These are phyloP conservation scores for Limonium bicolor DNA, from an alignment of 148 eudicot species.

Conservation along the genomic window DNA sequence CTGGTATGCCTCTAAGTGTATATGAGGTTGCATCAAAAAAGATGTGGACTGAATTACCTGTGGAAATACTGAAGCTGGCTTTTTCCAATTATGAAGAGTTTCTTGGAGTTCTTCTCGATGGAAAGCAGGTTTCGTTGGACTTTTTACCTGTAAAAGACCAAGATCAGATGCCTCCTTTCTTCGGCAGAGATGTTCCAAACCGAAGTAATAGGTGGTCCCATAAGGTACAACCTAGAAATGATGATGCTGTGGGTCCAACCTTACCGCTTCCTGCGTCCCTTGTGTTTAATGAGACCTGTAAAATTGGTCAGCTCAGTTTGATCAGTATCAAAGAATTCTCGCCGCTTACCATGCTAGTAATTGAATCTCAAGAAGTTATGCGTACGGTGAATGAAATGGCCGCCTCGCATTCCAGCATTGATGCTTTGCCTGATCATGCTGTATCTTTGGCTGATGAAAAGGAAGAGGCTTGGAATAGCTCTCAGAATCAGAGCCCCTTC, in stretches of 20 bases:
- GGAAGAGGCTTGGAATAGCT: constrained; percentile 18
- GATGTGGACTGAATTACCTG: constrained; percentile 40
- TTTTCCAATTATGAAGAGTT: constrained; percentile 29
- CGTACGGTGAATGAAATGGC: constrained; percentile 20
- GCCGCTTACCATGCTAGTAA: constrained; percentile 20
- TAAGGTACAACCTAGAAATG: constrained; percentile 24
- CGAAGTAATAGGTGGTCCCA: constrained; percentile 41
- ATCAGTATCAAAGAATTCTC: constrained; percentile 21
- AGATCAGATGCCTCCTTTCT: constrained; percentile 49
- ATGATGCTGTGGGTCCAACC: constrained; percentile 51
- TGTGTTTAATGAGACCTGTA: constrained; percentile 21
- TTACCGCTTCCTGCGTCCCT: constrained; percentile 44
- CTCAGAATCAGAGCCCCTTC: constrained; percentile 11
- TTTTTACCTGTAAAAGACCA: constrained; percentile 36
- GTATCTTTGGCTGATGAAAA: constrained; percentile 48
- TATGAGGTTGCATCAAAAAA: constrained; percentile 39
- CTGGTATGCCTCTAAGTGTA: constrained; percentile 35
- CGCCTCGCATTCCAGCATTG: constrained; percentile 6
- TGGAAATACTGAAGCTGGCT: constrained; percentile 29
- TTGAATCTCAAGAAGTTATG: constrained; percentile 25
- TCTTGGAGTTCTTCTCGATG: constrained; percentile 10
- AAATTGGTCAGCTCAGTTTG: constrained; percentile 12
- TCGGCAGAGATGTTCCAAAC: constrained; percentile 26
- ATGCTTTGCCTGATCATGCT: constrained; percentile 14
- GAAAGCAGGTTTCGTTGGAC: constrained; percentile 25